Conservation (phyloP, 1,284 basidiomycete genomes). For the Malassezia vespertilionis region DNA sequence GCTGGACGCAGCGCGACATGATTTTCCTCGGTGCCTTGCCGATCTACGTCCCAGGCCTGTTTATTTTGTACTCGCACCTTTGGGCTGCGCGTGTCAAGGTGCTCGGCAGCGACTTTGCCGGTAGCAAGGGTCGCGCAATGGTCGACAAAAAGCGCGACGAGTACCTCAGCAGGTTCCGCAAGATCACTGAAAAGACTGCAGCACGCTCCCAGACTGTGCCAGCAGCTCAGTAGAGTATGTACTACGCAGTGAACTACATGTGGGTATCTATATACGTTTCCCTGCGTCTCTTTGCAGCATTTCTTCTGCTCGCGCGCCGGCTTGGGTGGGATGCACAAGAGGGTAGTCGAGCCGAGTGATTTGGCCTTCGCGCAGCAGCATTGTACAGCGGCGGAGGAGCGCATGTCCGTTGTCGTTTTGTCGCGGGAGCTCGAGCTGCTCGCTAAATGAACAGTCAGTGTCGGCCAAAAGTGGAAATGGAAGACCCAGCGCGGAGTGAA, state of each 20-base stretch:
- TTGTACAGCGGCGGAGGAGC: slow-evolving; percentile 26
- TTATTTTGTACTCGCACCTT: slow-evolving; percentile 12
- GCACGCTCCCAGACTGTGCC: background rate
- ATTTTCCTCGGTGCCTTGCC: slow-evolving; percentile 8
- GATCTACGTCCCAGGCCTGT: slow-evolving; percentile 14
- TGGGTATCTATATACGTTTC: background rate
- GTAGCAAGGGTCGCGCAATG: slow-evolving; percentile 8
- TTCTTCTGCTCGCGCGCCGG: slow-evolving; percentile 21
- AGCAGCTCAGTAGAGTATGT: background rate
- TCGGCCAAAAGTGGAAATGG: slow-evolving; percentile 16
- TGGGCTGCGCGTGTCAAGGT: slow-evolving; percentile 16
- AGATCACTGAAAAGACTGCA: slow-evolving; percentile 2
- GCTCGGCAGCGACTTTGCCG: slow-evolving; percentile 17
- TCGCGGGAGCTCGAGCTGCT: slow-evolving; percentile 16
- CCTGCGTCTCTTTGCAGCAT: slow-evolving; percentile 19
- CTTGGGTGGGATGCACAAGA: slow-evolving; percentile 19
- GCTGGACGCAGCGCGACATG: slow-evolving; percentile 13
- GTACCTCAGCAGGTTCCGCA: slow-evolving; percentile 7
- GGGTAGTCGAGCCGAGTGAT: slow-evolving; percentile 34
- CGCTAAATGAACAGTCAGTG: slow-evolving; percentile 9
- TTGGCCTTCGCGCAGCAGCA: slow-evolving; percentile 34
- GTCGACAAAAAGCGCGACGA: slow-evolving; percentile 2
- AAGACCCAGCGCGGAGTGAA: slow-evolving; percentile 2
- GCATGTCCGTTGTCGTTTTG: slow-evolving; percentile 6
- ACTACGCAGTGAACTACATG: background rate